These are phyloP conservation scores for Nematodospora valgi DNA, from an alignment of 805 yeast genomes.

Conservation along the genomic window DNA sequence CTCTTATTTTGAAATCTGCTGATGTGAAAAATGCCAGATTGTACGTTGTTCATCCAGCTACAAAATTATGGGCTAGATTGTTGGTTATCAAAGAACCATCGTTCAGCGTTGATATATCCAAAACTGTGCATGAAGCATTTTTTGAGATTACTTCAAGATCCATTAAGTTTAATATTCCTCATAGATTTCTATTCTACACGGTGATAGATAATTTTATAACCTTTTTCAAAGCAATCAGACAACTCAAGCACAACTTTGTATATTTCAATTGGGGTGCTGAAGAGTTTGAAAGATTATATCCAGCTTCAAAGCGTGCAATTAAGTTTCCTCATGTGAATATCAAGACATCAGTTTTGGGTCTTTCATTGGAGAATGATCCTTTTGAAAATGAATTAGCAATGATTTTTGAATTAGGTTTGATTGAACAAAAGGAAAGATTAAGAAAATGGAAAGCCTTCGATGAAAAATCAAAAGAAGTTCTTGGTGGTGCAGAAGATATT, in stretches of 20 bases:
- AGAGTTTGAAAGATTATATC: slow-evolving; percentile 31
- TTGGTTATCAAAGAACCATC: slow-evolving; percentile 28
- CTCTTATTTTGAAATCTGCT: slow-evolving; percentile 23
- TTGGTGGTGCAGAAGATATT: slow-evolving; percentile 10
- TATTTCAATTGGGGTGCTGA: slow-evolving; percentile 19
- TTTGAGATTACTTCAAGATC: slow-evolving; percentile 27
- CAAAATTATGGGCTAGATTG: slow-evolving; percentile 38
- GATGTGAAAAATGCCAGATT: slow-evolving; percentile 38
- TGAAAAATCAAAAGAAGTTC: slow-evolving; percentile 18
- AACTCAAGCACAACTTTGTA: slow-evolving; percentile 49
- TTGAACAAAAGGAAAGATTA: slow-evolving; percentile 62
- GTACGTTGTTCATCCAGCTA: slow-evolving; percentile 50
- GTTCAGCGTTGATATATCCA: slow-evolving; percentile 12
- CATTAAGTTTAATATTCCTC: slow-evolving; percentile 61
- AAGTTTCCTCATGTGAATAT: slow-evolving; percentile 57
- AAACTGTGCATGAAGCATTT: slow-evolving; percentile 11
- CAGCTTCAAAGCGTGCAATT: slow-evolving; percentile 35
- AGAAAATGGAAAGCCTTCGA: slow-evolving; percentile 44
- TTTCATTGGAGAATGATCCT: slow-evolving; percentile 83
- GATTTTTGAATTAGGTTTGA: slow-evolving; percentile 60
- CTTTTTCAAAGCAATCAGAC: slow-evolving; percentile 61
- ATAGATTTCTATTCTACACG: slow-evolving; percentile 68
- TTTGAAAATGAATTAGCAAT: slow-evolving; percentile 73
- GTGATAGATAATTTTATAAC: slow-evolving; percentile 79
- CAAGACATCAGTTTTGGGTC: slow-evolving; percentile 51